Percentiles rank a stretch among this genome's conserved stretches.
phyloP scores from a whole-genome alignment of 306 rosid genomes.

The Canavalia gladiata region DNA sequence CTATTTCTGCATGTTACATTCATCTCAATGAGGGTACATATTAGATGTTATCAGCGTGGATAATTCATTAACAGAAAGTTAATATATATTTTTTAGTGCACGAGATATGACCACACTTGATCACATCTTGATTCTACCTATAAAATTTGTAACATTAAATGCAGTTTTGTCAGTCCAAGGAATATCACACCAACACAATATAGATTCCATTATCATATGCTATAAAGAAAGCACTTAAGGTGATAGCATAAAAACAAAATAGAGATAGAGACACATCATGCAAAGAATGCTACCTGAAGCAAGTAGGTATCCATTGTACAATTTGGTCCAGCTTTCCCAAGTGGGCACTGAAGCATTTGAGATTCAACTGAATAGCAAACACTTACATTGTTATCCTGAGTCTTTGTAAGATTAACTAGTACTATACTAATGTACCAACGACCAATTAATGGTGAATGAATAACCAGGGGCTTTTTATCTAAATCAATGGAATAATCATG shows the following conservation, averaged over 20 bases:
- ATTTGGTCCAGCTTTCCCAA: constrained; percentile 79
- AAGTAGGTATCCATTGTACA: constrained; percentile 71
- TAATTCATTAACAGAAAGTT: not conserved
- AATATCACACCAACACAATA: constrained; percentile 11
- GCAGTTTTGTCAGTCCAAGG: constrained; percentile 5
- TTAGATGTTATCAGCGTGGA: constrained; percentile 3
- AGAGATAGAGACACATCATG: constrained; percentile 44
- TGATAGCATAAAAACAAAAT: constrained; percentile 37
- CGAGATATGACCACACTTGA: constrained; percentile 1
- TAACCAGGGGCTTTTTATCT: constrained; percentile 59
- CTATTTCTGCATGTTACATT: not conserved
- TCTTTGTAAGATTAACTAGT: constrained; percentile 56
- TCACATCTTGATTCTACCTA: constrained; percentile 29
- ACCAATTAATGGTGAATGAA: constrained; percentile 72
- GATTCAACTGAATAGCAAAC: constrained; percentile 77
- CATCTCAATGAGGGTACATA: not conserved
- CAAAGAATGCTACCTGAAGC: constrained; percentile 77
- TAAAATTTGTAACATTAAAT: not conserved
- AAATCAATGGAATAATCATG: constrained; percentile 71
- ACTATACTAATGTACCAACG: constrained; percentile 72
- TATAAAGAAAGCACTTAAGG: constrained; percentile 16
- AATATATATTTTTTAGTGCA: not conserved
- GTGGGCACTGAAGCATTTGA: constrained; percentile 73
- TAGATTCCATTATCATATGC: constrained; percentile 10
- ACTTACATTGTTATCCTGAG: constrained; percentile 44